Evolutionary conservation across 1,284 basidiomycete species (phyloP), one percentile per base, ranked within the genome.

Genomic region (Cryptococcus sp.): DNA sequence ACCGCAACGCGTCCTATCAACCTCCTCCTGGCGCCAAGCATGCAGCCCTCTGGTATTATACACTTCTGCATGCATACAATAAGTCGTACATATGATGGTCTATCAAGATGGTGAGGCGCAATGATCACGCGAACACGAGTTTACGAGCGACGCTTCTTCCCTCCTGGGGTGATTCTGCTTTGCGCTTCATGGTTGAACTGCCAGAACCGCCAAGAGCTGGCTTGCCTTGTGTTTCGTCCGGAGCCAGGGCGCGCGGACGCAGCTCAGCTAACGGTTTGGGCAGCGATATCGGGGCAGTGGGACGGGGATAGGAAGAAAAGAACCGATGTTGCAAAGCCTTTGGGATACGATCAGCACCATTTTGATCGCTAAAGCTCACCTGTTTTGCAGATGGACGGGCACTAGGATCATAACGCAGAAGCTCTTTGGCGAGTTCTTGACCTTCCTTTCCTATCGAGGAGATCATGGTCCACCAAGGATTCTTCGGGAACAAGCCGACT

Each of bases 381-480:
- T 90, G 86, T 78, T 82, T 83, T n/a, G 93, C 91, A 47, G 84
- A 83, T 53, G 93, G 87, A 3, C 96, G 87, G 69, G 85, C 87
- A 39, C 85, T 82, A 7, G 96, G 96, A 71, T 99, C 93, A 71
- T 90, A 97, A 7, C 85, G 81, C 17, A 99, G 81, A 68, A 91
- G 88, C 71, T 86, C 87, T 59, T 81, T 82, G 40, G 97, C 83
- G 13, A 99, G 83, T 66, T 93, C 93, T 41, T 98, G 82, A 0
- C 92, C 87, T 65, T 96, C 93, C 5, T 86, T 84, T 46, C 87
- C 91, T 0, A 94, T 91, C 1, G 94, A 94, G 0, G 91, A 90
- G 80, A 99, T 95, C 41, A 96, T 84, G 67, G 89, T 86, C 39
- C 72, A 74, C 75, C 78, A 79, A 3, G 72, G 66, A 15, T 89